phyloP scores from a whole-genome alignment of 2,329 filamentous ascomycete genomes.

The Fusarium verticillioides region DNA sequence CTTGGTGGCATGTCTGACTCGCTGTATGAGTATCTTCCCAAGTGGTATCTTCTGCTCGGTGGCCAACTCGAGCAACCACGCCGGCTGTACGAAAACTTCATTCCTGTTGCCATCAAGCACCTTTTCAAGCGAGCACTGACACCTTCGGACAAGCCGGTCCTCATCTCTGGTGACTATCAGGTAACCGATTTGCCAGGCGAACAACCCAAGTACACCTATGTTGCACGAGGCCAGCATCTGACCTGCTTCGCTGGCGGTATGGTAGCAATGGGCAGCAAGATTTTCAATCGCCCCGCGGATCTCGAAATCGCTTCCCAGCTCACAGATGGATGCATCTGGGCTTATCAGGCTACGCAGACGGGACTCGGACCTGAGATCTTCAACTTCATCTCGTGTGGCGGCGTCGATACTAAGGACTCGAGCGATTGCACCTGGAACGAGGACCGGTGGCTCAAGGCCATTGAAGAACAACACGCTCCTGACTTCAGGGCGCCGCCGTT shows the following conservation, averaged over 20 bases:
- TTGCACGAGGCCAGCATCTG: constrained; percentile 63
- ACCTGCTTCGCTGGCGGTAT: constrained; percentile 76
- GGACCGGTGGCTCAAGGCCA: constrained; percentile 45
- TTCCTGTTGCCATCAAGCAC: constrained; percentile 61
- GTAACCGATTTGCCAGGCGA: constrained; percentile 41
- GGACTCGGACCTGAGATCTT: constrained; percentile 70
- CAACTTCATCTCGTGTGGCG: constrained; percentile 57
- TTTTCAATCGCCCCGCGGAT: constrained; percentile 66
- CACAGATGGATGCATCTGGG: constrained; percentile 72
- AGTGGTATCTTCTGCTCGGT: constrained; percentile 74
- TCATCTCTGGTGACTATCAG: constrained; percentile 68
- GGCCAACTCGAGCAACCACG: constrained; percentile 56
- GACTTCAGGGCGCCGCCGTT: constrained; percentile 41
- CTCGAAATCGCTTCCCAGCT: constrained; percentile 67
- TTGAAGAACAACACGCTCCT: constrained; percentile 39
- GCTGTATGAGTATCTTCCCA: constrained; percentile 72
- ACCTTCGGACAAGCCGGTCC: constrained; percentile 66
- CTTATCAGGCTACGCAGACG: constrained; percentile 67
- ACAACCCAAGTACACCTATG: constrained; percentile 47
- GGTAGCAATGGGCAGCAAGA: constrained; percentile 69
- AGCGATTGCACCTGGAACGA: constrained; percentile 52
- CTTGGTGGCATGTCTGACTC: constrained; percentile 68
- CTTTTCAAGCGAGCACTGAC: constrained; percentile 76
- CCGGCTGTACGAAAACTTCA: constrained; percentile 52
- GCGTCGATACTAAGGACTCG: constrained; percentile 39